Evolutionary conservation across 1,139 yeast species (phyloP), one percentile per base, ranked within the genome.

Genomic region (Yamadazyma membranifaciens): DNA sequence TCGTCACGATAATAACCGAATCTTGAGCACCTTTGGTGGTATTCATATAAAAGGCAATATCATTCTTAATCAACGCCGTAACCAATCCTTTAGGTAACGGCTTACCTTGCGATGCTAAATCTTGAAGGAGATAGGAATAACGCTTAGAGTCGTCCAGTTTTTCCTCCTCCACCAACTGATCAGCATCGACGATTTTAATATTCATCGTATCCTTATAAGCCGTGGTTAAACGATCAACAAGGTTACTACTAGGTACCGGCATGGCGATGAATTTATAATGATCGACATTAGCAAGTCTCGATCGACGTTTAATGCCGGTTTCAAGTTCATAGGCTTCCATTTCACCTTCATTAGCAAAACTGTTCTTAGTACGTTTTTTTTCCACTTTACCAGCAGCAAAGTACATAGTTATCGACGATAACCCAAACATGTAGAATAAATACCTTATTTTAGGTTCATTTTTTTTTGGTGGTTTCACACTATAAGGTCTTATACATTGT

Each of bases 331-430:
- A 67, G 38, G 68, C 70, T 32, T 65, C 54, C 67, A 80, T 83
- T 52, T 86, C 94, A 42, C 73, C 73, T 50, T 81, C 87, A 9
- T 81, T 67, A 48, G 67, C 67, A 25, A 79, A 70, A 15, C 65
- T 56, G 30, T 65, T 79, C 52, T 75, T 76, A 16, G 78, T 79
- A 33, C 47, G 55, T 48, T 70, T 75, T 47, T 75, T 74, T 44
- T 80, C 81, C n/a, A 82, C 69, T 24, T 65, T 63, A 25, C 66
- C 63, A 3, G 80, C 78, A 2, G 78, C 81, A 47, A 71, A 67
- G 39, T 68, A 77, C 46, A 85, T 73, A 0, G 75, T 67, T 12
- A 69, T 78, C 6, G 81, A 68, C 2, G 85, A 77, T 11, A 75
- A 55, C n/a, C 74, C 50, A 31, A 77, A 75, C 52, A 78, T 63